Percentiles rank a stretch among this genome's conserved stretches.
phyloP scores from a whole-genome alignment of 768 basidiomycete genomes.

The Lyophyllum decastes region DNA sequence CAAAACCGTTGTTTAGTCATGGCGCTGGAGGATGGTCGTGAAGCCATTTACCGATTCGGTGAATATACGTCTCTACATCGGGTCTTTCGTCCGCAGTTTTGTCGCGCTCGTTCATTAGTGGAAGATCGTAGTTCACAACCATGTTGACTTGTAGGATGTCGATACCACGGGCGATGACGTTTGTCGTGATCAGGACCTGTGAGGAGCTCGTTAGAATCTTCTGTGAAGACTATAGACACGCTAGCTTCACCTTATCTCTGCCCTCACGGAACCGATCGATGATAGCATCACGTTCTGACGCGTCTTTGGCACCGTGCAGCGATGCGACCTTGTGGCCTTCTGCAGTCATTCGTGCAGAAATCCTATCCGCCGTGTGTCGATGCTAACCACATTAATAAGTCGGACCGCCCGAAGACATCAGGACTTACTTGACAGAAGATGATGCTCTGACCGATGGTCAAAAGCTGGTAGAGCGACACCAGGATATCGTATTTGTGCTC shows the following conservation, averaged over 20 bases:
- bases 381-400: conserved; percentile 45
- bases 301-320: conserved; percentile 92
- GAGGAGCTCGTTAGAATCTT: neutral
- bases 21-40: neutral
- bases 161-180: conserved; percentile 97
- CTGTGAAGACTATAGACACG: neutral
- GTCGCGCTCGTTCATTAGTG: conserved; percentile 76
- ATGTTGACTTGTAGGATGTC: conserved; percentile 99
- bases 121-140: conserved; percentile 99
- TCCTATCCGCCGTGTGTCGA: conserved; percentile 90
- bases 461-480: conserved; percentile 82
- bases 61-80: conserved; percentile 96
- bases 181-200: conserved; percentile 89
- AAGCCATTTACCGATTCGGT: conserved; percentile 80
- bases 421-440: conserved; percentile 89
- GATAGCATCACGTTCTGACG: conserved; percentile 83
- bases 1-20: conserved; percentile 2
- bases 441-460: conserved; percentile 97
- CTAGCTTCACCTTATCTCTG: conserved; percentile 74
- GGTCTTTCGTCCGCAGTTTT: conserved; percentile 58
- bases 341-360: conserved; percentile 84
- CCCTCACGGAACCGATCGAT: conserved; percentile 97
- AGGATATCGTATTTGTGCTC: conserved; percentile 96
- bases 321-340: conserved; percentile 98
- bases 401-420: neutral